Evolutionary conservation across 371 early-diverging fungal genomes (phyloP).

Genomic region (Rhizomucor miehei): DNA sequence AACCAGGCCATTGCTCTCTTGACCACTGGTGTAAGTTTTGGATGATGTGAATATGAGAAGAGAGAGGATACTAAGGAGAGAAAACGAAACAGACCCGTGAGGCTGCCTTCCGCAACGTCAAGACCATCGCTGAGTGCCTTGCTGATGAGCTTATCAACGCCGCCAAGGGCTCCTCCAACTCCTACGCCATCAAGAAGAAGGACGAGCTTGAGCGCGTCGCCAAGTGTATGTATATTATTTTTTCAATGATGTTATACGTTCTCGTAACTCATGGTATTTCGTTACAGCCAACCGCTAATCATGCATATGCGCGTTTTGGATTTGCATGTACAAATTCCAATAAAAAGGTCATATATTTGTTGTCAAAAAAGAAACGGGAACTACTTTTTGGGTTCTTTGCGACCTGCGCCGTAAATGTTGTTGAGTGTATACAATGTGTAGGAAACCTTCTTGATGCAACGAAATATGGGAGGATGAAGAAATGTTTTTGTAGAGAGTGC

Average conservation of each 20-base stretch:
- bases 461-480: no score
- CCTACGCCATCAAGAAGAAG: constrained; percentile 99
- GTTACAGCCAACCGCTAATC: constrained; percentile 6
- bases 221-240: constrained; percentile 39
- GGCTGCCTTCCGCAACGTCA: constrained; percentile 53
- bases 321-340: not conserved
- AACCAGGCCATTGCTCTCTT: constrained; percentile 97
- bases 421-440: no score
- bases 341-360: not conserved
- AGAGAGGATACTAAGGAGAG: no score
- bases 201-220: constrained; percentile 95
- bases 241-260: not conserved
- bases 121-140: constrained; percentile 99
- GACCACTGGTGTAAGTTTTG: constrained; percentile 85
- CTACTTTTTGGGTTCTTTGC: not conserved
- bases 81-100: constrained; percentile 16
- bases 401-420: not conserved
- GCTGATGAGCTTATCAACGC: constrained; percentile 99
- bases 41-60: no score
- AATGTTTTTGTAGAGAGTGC: no score
- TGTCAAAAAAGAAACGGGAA: not conserved
- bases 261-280: not conserved
- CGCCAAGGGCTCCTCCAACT: constrained; percentile 97
- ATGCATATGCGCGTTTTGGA: not conserved
- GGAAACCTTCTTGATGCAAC: no score